phyloP scores from a whole-genome alignment of 306 rosid genomes.

The Inga leiocalycina region DNA sequence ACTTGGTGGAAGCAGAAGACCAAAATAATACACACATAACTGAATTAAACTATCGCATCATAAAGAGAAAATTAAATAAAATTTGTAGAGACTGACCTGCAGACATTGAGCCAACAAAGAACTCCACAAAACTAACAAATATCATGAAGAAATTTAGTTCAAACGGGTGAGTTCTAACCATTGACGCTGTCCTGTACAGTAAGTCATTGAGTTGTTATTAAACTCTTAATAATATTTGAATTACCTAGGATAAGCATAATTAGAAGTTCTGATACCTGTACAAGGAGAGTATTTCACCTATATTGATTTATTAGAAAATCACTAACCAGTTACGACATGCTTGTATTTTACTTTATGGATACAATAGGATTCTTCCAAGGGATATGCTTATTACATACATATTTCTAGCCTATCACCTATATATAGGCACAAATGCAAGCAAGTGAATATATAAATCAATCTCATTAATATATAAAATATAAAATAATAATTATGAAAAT shows the following conservation, averaged over 20 bases:
- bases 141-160: conserved; percentile 80
- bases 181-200: conserved; percentile 79
- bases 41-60: not conserved
- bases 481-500: no score
- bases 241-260: no score
- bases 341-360: no score
- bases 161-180: conserved; percentile 63
- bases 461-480: no score
- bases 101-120: conserved; percentile 94
- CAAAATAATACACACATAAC: not conserved
- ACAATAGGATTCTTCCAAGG: no score
- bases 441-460: no score
- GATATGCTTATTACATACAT: no score
- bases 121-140: conserved; percentile 90
- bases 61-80: not conserved
- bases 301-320: no score
- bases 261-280: conserved; percentile 72
- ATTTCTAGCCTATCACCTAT: no score
- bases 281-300: conserved; percentile 36
- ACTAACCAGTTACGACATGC: no score
- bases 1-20: conserved; percentile 6
- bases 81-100: conserved; percentile 54
- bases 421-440: no score
- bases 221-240: not conserved
- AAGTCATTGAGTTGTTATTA: no score